Conservation (phyloP, 352 stramenopile species). For the Chrysophaeum taylorii region DNA sequence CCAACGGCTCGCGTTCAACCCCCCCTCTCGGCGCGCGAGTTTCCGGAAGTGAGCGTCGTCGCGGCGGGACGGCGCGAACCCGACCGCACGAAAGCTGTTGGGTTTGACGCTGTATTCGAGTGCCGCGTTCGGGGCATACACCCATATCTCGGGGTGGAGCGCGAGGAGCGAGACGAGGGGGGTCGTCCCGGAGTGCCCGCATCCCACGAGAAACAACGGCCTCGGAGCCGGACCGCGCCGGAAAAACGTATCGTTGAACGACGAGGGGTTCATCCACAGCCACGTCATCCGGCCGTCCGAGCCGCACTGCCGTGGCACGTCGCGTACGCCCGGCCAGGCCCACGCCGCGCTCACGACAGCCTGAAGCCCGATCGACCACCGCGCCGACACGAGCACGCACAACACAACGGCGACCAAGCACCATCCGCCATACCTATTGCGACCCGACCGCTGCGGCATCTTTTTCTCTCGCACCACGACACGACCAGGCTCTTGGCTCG, state of each 20-base stretch:
- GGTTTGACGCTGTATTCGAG: constrained; percentile 1
- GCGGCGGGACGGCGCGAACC: not conserved
- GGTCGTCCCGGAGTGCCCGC: constrained; percentile 9
- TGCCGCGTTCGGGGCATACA: not conserved
- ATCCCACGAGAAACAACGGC: not conserved
- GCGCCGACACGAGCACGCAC: not conserved
- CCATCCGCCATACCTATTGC: too few species aligned
- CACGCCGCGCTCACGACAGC: not conserved
- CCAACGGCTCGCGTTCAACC: too few species aligned
- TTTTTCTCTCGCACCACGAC: too few species aligned
- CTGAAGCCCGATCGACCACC: not conserved
- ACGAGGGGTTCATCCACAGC: not conserved
- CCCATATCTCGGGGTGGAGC: not conserved
- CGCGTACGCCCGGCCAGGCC: not conserved
- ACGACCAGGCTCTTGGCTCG: too few species aligned
- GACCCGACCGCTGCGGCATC: too few species aligned
- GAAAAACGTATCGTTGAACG: not conserved
- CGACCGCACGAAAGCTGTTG: not conserved
- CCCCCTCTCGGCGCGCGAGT: not conserved
- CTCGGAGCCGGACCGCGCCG: not conserved
- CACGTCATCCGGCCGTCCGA: not conserved
- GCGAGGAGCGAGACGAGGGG: not conserved
- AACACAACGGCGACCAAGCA: not conserved
- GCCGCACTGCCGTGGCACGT: not conserved
- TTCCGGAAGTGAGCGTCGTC: not conserved